phyloP scores from a whole-genome alignment of 192 early-diverging fungal species.

The Coemansia sp. region DNA sequence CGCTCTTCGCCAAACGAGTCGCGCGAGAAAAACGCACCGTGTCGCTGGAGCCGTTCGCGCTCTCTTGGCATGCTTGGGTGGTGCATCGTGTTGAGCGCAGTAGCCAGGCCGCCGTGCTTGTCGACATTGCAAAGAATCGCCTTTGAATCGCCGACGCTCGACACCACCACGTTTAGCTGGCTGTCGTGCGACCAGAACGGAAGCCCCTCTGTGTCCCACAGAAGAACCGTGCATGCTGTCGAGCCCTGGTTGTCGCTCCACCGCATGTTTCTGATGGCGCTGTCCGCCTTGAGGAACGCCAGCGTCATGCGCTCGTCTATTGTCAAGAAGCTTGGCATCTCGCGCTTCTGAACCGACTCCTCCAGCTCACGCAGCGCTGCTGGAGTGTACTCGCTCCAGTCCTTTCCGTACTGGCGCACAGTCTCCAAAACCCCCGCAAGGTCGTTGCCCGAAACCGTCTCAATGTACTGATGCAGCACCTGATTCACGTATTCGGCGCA shows the following conservation, averaged over 20 bases:
- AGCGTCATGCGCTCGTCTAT: slow-evolving; percentile 68
- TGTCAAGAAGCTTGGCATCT: slow-evolving; percentile 55
- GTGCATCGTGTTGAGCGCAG: slow-evolving; percentile 64
- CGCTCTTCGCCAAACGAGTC: slow-evolving; percentile 77
- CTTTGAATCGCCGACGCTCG: slow-evolving; percentile 71
- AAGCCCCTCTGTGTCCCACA: slow-evolving; percentile 61
- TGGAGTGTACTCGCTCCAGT: slow-evolving; percentile 47
- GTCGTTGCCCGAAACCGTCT: slow-evolving; percentile 28
- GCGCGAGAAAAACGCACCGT: slow-evolving; percentile 70
- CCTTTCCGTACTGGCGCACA: slow-evolving; percentile 45
- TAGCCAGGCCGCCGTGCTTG: slow-evolving; percentile 56
- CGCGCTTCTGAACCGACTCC: slow-evolving; percentile 25
- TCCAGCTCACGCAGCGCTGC: slow-evolving; percentile 29
- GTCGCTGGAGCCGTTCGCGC: slow-evolving; percentile 63
- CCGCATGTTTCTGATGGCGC: slow-evolving; percentile 46
- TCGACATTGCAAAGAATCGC: slow-evolving; percentile 57
- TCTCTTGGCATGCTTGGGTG: slow-evolving; percentile 64
- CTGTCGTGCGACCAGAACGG: slow-evolving; percentile 69
- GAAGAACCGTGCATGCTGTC: slow-evolving; percentile 65
- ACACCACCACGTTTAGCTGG: slow-evolving; percentile 60
- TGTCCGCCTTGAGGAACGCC: slow-evolving; percentile 64
- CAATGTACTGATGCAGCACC: slow-evolving; percentile 38
- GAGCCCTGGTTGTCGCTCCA: slow-evolving; percentile 63
- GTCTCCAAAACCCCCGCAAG: slow-evolving; percentile 18
- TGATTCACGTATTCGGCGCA: slow-evolving; percentile 47